Evolutionary conservation across 805 yeast genomes (phyloP), one percentile per base, ranked within the genome.

Genomic region (Wickerhamomyces chaumierensis): DNA sequence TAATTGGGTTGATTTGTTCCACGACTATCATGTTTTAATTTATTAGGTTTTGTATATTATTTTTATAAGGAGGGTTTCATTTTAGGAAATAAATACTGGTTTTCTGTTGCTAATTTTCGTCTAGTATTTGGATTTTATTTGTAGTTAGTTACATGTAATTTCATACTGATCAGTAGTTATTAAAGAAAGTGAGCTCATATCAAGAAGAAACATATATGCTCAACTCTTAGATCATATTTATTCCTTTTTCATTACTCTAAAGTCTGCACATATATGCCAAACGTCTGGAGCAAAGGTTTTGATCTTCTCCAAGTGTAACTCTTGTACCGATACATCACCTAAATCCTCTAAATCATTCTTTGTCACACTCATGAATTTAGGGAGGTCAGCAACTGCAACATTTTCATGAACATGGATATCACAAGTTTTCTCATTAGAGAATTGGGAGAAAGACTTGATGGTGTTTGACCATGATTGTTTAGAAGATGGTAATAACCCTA

Each of bases 231-330:
- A n/a, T n/a, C n/a, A n/a, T 20, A 21, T 7, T 21, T 21, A 21
- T 7, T 7, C 25, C 11, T 21, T 21, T 11, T 21, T 21, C 25
- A 21, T 21, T 7, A 21, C 9, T 11, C 25, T 31, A 16, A 47
- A 39, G 35, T 75, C 81, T 3, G 69, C 62, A 35, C 83, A 82
- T 2, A 82, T 61, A 48, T 85, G 95, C 79, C 83, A 79, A 2
- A 86, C 76, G 36, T 81, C 90, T 0, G 95, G 95, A 0, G 95
- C 94, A 65, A 78, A 85, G 0, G 90, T 81, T 59, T 85, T 86
- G 39, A 86, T 82, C 46, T 63, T 71, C 44, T 81, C 85, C 9
- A 78, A 42, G 42, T 73, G 77, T 1, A 33, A 31, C 14, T 31
- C 14, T 12, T 15, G 15, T 13, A 17, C 17, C 7, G 34, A 17